Conservation (phyloP, 441 rosid species). For the Arabidopsis hybrid region DNA sequence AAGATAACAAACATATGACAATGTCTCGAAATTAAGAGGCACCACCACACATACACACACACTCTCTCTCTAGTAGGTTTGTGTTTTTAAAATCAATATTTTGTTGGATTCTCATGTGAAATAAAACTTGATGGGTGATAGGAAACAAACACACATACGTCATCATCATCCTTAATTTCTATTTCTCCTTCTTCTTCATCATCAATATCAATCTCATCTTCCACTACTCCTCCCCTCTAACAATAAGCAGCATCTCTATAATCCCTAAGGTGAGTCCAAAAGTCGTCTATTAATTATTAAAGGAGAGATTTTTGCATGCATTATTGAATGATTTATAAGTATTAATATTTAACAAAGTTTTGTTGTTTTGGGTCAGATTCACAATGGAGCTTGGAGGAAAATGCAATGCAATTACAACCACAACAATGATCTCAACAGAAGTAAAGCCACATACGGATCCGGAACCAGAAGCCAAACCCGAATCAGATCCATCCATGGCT, state of each 20-base stretch:
- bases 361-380: slow-evolving; percentile 27
- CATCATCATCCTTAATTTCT: slow-evolving; percentile 26
- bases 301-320: slow-evolving; percentile 27
- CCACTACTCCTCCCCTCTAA: neutral
- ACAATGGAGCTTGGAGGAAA: slow-evolving; percentile 40
- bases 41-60: slow-evolving; percentile 30
- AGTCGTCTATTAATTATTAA: neutral
- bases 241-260: slow-evolving; percentile 14
- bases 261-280: slow-evolving; percentile 20
- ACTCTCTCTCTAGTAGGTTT: slow-evolving; percentile 41
- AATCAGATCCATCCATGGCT: slow-evolving; percentile 45
- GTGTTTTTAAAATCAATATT: slow-evolving; percentile 15
- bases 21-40: slow-evolving; percentile 47
- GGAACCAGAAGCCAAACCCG: slow-evolving; percentile 32
- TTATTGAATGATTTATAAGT: slow-evolving; percentile 8
- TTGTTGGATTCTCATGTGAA: slow-evolving; percentile 41
- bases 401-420: slow-evolving; percentile 27
- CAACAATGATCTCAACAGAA: slow-evolving; percentile 39
- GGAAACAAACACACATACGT: slow-evolving; percentile 38
- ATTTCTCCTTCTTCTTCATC: slow-evolving; percentile 17
- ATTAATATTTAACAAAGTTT: neutral
- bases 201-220: slow-evolving; percentile 30
- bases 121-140: slow-evolving; percentile 38
- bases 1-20: slow-evolving; percentile 44
- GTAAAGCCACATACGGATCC: slow-evolving; percentile 36